These are phyloP conservation scores for Chlorella variabilis DNA, from an alignment of 163 green algal genomes.

Conservation along the genomic window DNA sequence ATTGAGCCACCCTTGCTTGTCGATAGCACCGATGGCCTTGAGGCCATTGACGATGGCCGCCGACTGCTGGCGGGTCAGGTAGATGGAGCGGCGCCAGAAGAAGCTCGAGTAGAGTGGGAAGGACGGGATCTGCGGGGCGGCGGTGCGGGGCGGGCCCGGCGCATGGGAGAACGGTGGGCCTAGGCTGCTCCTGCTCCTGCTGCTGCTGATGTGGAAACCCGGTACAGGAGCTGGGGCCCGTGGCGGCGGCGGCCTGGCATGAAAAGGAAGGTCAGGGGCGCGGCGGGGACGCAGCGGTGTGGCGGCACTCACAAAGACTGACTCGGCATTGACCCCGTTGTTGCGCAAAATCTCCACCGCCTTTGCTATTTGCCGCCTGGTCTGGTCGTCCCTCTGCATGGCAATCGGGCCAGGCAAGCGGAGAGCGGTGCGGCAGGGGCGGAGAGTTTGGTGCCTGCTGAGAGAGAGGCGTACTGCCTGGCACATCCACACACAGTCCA, in stretches of 20 bases:
- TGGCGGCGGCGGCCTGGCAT: too few species aligned
- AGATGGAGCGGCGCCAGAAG: not conserved
- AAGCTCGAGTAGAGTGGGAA: not conserved
- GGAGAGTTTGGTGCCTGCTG: not conserved
- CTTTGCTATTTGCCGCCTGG: conserved; percentile 20
- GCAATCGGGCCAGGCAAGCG: not conserved
- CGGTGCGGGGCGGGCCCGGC: too few species aligned
- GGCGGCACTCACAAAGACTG: not conserved
- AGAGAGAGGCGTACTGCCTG: too few species aligned
- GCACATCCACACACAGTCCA: too few species aligned
- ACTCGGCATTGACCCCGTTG: not conserved
- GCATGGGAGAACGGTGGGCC: too few species aligned
- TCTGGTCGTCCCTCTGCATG: conserved; percentile 8
- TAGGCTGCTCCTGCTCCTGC: too few species aligned
- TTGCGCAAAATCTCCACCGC: not conserved
- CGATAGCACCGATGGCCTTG: not conserved
- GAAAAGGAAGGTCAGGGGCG: too few species aligned
- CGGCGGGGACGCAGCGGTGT: too few species aligned
- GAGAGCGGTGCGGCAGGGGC: not conserved
- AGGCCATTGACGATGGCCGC: not conserved
- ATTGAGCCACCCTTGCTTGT: not conserved
- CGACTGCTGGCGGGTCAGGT: not conserved
- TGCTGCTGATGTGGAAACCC: too few species aligned
- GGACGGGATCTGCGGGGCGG: not conserved
- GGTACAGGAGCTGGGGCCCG: too few species aligned